These are phyloP conservation scores for Vairimorpha ceranae DNA, from an alignment of 371 early-diverging fungal species.

Conservation along the genomic window DNA sequence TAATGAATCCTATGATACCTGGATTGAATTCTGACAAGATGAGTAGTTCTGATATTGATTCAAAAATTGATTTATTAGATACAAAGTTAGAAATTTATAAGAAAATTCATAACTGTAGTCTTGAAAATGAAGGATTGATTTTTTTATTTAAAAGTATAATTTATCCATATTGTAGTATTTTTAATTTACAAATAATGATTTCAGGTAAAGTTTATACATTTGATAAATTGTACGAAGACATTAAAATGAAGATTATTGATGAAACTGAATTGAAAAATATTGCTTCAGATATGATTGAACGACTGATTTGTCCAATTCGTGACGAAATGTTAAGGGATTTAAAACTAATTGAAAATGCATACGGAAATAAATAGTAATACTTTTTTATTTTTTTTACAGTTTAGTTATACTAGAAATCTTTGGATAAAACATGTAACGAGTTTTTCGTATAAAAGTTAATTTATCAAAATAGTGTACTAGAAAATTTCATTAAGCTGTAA, in stretches of 20 bases:
- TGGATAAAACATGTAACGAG: no score
- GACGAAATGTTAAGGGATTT: constrained; percentile 65
- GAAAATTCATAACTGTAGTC: constrained; percentile 91
- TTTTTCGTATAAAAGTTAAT: no score
- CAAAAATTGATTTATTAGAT: constrained; percentile 94
- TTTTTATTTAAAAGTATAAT: constrained; percentile 78
- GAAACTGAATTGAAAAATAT: constrained; percentile 90
- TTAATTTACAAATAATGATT: constrained; percentile 62
- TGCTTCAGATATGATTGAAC: constrained; percentile 74
- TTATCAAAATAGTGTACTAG: no score
- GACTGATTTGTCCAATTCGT: constrained; percentile 80
- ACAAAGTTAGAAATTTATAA: constrained; percentile 71
- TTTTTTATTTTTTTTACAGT: no score
- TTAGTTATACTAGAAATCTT: no score
- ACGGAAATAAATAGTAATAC: not conserved
- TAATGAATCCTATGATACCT: constrained; percentile 99
- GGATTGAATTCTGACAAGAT: constrained; percentile 91
- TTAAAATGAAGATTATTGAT: constrained; percentile 75
- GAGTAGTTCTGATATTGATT: constrained; percentile 88
- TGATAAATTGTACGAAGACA: constrained; percentile 74
- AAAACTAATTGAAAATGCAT: constrained; percentile 2
- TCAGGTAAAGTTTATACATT: constrained; percentile 72
- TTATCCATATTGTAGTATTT: constrained; percentile 68
- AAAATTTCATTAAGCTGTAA: no score
- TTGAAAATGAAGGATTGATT: constrained; percentile 90